phyloP scores from a whole-genome alignment of 306 rosid species.

The Lathyrus oleraceus region DNA sequence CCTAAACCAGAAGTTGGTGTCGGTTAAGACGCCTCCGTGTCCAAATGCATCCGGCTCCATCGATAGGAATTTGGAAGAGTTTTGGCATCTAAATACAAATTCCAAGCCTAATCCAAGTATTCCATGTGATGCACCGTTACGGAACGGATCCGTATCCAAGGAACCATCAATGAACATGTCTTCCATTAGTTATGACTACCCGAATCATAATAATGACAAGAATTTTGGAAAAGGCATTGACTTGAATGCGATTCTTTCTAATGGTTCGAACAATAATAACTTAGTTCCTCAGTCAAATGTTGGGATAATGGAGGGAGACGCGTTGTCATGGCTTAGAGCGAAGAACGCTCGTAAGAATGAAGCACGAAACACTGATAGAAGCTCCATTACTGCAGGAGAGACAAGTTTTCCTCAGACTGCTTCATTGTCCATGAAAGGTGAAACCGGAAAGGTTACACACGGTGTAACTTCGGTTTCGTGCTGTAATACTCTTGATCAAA shows the following conservation, averaged over 20 bases:
- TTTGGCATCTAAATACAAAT: conserved; percentile 59
- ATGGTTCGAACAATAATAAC: conserved; percentile 49
- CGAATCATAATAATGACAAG: conserved; percentile 45
- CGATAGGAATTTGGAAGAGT: conserved; percentile 58
- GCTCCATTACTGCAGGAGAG: conserved; percentile 45
- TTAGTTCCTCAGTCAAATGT: conserved; percentile 39
- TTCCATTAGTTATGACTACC: conserved; percentile 59
- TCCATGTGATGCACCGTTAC: conserved; percentile 50
- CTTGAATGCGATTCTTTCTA: conserved; percentile 65
- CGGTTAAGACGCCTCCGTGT: conserved; percentile 56
- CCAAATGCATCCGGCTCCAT: conserved; percentile 49
- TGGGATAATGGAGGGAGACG: conserved; percentile 46
- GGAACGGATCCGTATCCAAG: conserved; percentile 70
- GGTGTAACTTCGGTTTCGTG: conserved; percentile 46
- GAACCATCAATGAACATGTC: conserved; percentile 55
- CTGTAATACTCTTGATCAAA: conserved; percentile 46
- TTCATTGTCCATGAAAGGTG: conserved; percentile 41
- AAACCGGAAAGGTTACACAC: conserved; percentile 47
- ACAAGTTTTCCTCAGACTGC: conserved; percentile 46
- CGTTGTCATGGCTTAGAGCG: conserved; percentile 75
- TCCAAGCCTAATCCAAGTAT: conserved; percentile 54
- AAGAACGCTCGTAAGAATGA: conserved; percentile 53
- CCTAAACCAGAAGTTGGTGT: conserved; percentile 59
- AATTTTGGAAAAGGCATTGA: conserved; percentile 64
- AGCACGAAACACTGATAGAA: conserved; percentile 38